Base-by-base conservation (phyloP, 345 rosid genomes). In the Angophora floribunda region DNA sequence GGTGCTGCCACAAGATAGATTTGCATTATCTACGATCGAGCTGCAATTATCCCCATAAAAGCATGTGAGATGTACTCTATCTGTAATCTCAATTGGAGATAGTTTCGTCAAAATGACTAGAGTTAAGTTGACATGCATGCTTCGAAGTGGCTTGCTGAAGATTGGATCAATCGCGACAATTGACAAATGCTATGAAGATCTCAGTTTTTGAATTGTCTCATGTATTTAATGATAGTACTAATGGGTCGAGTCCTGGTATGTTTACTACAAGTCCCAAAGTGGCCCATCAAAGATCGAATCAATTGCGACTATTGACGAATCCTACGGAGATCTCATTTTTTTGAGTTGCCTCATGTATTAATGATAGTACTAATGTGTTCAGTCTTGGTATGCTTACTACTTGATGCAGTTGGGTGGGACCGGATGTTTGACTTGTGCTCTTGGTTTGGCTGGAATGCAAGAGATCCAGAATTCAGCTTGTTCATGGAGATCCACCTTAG, bases 21-120 rank as follows among this genome's bases (percentile, higher is more conserved):
- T 75, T 1, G 0, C 14, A 0, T 49, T 75, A 17, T 21, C 7
- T 49, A 75, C 9, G 82, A 75, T 75, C 1, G 28, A 22, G 24
- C 4, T 1, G 2, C 49, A 3, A 75, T 36, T 19, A 41, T 3
- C 2, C 49, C 49, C 1, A 1, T 1, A 0, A 36, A 19, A 26
- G 28, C 49, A 41, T 70, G 45, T 70, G 9, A 32, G 45, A 70
- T 17, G 21, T 9, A 41, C 1, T 75, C 0, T 9, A 41, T 36
- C 0, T 75, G 28, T 17, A 36, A 26, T 75, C 82, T 75, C 7
- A 11, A 75, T 4, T 7, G 45, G 22, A 0, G 12, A 5, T 7
- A 75, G 19, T 36, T 75, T 36, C 4, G 0, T 36, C 1, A 0
- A 41, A 36, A 36, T 17, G 7, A 41, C 82, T 3, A 36, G 28